Evolutionary conservation across 2,329 filamentous ascomycete species (phyloP).

Genomic region (Neofusicoccum ribis): DNA sequence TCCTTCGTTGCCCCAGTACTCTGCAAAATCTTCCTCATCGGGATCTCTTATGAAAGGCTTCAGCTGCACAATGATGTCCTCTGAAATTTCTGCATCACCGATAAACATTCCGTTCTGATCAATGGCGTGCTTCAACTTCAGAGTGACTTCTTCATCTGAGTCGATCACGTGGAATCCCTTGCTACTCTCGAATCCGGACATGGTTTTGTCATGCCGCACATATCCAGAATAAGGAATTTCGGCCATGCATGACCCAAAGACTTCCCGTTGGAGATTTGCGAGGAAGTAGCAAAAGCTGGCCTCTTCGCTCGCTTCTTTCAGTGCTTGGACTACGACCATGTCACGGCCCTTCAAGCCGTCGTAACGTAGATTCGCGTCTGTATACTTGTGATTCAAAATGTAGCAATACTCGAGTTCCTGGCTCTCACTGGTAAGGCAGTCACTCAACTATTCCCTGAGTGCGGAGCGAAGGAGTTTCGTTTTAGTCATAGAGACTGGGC

Average conservation of each 20-base stretch:
- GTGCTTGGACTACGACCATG: conserved; percentile 22
- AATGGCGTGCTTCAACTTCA: not conserved
- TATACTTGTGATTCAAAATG: conserved; percentile 27
- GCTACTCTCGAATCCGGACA: no score
- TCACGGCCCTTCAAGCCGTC: conserved; percentile 29
- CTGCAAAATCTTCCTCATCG: conserved; percentile 31
- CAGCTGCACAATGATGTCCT: not conserved
- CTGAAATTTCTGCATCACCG: not conserved
- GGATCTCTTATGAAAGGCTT: conserved; percentile 25
- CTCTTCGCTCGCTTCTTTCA: conserved; percentile 18
- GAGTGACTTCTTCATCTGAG: not conserved
- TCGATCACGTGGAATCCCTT: not conserved
- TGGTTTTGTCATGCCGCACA: no score
- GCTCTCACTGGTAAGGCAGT: not conserved
- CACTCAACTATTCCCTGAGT: not conserved
- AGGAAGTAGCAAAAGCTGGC: conserved; percentile 19
- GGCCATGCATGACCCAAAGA: conserved; percentile 12
- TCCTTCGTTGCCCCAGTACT: conserved; percentile 31
- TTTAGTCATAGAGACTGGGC: not conserved
- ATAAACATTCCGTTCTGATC: not conserved
- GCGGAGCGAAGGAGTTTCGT: conserved; percentile 22
- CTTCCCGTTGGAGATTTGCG: not conserved
- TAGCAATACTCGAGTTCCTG: conserved; percentile 23
- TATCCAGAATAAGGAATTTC: no score
- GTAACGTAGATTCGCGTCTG: conserved; percentile 23